Base-by-base conservation (phyloP, 2,329 filamentous ascomycete species). In the Xylariaceae sp. region DNA sequence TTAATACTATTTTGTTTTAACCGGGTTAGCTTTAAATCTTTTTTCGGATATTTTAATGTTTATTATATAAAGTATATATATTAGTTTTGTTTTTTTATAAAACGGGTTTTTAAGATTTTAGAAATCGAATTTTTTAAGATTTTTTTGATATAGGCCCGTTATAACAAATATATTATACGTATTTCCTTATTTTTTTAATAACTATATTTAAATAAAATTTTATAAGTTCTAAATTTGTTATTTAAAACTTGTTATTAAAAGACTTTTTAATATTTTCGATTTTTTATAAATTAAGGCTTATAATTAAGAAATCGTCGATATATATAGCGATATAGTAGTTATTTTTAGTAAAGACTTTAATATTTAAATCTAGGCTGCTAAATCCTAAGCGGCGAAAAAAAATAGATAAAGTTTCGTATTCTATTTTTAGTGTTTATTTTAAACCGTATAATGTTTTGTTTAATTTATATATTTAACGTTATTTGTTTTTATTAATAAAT, bases 221-320 rank as follows among this genome's bases (percentile, higher is more conserved):
- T n/a, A n/a, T n/a, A n/a, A n/a, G n/a, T n/a, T n/a, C n/a, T n/a
- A n/a, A n/a, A n/a, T n/a, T n/a, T n/a, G n/a, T n/a, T n/a, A n/a
- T n/a, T n/a, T n/a, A n/a, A n/a, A n/a, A n/a, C n/a, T n/a, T n/a
- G n/a, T n/a, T n/a, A n/a, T n/a, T n/a, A n/a, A n/a, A 39, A 39
- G 10, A 14, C 17, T 42, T 4, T 19, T 45, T 45, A 45, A 31
- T 45, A n/a, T 39, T 40, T 48, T 47, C 4, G 48, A 46, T 28
- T 39, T 51, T 48, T 19, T 51, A 48, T 51, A 28, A 45, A 31
- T 47, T 48, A 42, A 39, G 46, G n/a, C 14, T 48, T 17, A 49
- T 42, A 31, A 48, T 42, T 19, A 52, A 42, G 12, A 52, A n/a
- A 48, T 52, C 48, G 31, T 52, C 33, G 31, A 52, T 52, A 52